Evolutionary conservation across 495 filamentous ascomycete genomes (phyloP).

Genomic region (Penicillium cinerascens): DNA sequence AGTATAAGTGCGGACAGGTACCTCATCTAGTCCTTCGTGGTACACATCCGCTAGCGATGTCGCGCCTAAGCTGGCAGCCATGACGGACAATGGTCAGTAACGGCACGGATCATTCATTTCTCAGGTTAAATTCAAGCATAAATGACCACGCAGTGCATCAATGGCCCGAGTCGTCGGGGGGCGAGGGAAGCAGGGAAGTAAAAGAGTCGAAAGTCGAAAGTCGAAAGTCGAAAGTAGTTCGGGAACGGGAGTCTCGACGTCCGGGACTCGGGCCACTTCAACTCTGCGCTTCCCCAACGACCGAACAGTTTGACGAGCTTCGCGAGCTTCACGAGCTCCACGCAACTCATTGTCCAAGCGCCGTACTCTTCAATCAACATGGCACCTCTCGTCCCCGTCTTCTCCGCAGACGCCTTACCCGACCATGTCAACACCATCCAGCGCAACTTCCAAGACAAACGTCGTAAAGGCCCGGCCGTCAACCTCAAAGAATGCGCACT

Average conservation of each 20-base stretch:
- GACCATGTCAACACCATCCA: slow-evolving; percentile 39
- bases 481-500: slow-evolving; percentile 69
- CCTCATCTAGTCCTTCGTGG: slow-evolving; percentile 62
- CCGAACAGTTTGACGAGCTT: background rate
- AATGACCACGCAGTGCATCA: background rate
- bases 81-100: slow-evolving; percentile 7
- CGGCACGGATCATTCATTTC: slow-evolving; percentile 20
- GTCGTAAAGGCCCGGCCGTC: slow-evolving; percentile 42
- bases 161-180: background rate
- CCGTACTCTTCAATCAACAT: slow-evolving; percentile 16
- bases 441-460: slow-evolving; percentile 43
- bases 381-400: slow-evolving; percentile 43
- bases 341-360: background rate
- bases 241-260: slow-evolving; percentile 7
- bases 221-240: background rate
- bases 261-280: slow-evolving; percentile 1
- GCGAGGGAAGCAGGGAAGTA: background rate
- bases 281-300: background rate
- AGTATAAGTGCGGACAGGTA: slow-evolving; percentile 23
- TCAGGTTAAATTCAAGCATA: background rate
- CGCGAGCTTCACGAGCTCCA: background rate
- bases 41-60: slow-evolving; percentile 63
- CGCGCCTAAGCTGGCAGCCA: slow-evolving; percentile 52
- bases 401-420: slow-evolving; percentile 37
- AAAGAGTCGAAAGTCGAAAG: background rate